Conservation (phyloP, 129 eudicot species). For the Chrysanthemum lavandulifolium region DNA sequence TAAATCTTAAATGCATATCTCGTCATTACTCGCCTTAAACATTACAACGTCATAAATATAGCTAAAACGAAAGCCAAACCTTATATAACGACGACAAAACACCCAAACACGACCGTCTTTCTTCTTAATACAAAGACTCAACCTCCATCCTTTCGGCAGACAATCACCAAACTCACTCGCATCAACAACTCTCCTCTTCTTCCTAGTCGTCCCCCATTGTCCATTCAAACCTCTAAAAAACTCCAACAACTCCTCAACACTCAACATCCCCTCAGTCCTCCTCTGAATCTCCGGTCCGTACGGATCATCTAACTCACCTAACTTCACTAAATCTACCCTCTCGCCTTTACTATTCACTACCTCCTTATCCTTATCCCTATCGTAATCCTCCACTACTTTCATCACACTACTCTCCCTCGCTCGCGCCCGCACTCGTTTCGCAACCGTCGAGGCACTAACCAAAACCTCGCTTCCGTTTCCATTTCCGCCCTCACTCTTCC, state of each 20-base stretch:
- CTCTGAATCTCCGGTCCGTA: constrained; percentile 50
- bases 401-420: constrained; percentile 18
- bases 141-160: constrained; percentile 79
- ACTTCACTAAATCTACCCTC: constrained; percentile 41
- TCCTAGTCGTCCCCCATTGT: constrained; percentile 79
- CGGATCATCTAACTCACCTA: constrained; percentile 60
- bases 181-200: constrained; percentile 75
- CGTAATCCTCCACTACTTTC: constrained; percentile 28
- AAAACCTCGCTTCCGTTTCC: background rate
- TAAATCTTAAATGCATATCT: background rate
- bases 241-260: constrained; percentile 56
- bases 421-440: background rate
- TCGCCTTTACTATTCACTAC: constrained; percentile 54
- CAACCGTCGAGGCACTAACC: background rate
- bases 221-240: constrained; percentile 62
- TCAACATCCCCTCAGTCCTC: constrained; percentile 57
- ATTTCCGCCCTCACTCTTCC: constrained; percentile 23
- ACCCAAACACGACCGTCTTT: constrained; percentile 60
- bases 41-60: constrained; percentile 2
- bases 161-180: constrained; percentile 65
- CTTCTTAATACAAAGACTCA: constrained; percentile 67
- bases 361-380: constrained; percentile 46
- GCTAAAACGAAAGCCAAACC: constrained; percentile 36
- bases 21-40: background rate
- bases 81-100: constrained; percentile 81